These are phyloP conservation scores for Podospora conica DNA, from an alignment of 495 filamentous ascomycete genomes.

Conservation along the genomic window DNA sequence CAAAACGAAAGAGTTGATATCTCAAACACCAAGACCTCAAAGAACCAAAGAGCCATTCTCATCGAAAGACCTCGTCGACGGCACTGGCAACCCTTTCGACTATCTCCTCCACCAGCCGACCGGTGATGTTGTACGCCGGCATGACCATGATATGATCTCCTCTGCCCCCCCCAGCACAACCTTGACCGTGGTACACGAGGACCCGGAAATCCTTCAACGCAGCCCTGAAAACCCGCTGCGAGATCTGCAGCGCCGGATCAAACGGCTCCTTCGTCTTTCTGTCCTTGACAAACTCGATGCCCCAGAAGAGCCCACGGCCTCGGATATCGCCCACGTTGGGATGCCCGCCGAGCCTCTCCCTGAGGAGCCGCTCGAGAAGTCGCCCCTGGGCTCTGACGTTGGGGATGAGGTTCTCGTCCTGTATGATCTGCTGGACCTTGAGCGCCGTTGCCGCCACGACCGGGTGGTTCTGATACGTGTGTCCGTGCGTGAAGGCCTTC, in stretches of 20 bases:
- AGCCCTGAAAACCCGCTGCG: conserved; percentile 45
- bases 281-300: conserved; percentile 50
- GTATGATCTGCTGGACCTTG: conserved; percentile 48
- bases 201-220: conserved; percentile 49
- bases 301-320: conserved; percentile 58
- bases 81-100: conserved; percentile 15
- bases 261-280: conserved; percentile 49
- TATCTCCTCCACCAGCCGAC: conserved; percentile 10
- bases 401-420: conserved; percentile 42
- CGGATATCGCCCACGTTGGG: conserved; percentile 58
- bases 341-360: conserved; percentile 35
- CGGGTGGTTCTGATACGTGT: conserved; percentile 57
- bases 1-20: neutral
- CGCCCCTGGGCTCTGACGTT: conserved; percentile 46
- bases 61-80: conserved; percentile 15
- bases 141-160: conserved; percentile 71
- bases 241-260: conserved; percentile 30
- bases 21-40: neutral
- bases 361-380: conserved; percentile 40
- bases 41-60: neutral
- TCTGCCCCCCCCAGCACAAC: conserved; percentile 54
- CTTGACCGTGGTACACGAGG: conserved; percentile 60
- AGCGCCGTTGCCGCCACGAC: conserved; percentile 50
- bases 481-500: conserved; percentile 47
- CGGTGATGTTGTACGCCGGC: conserved; percentile 19